Evolutionary conservation across 768 basidiomycete genomes (phyloP), one percentile per base, ranked within the genome.

Genomic region (Russula lepida): DNA sequence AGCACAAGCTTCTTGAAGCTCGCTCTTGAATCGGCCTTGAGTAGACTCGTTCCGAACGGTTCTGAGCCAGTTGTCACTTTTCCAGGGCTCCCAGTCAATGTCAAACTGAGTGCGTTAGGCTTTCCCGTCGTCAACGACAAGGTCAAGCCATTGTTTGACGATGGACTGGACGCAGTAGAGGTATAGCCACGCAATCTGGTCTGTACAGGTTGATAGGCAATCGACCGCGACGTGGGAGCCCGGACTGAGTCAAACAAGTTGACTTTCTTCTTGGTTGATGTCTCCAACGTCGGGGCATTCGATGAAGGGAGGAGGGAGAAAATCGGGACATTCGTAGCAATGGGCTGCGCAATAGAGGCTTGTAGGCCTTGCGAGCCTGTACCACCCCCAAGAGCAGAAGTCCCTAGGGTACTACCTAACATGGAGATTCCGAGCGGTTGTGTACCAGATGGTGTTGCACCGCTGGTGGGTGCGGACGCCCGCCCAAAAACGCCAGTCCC

Each of bases 1-100:
- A 97, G 71, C 39, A 93, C 85, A 60, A 98, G 80, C 70, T 95
- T 95, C 78, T 98, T 98, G 60, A 95, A 91, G 69, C 92, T 95
- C 60, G 87, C 83, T 57, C 86, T 78, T 60, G 74, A 78, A 46
- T 83, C 88, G 67, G 81, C 86, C 6, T 89, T 88, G 52, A 90
- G 72, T 4, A 83, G 77, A 64, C 82, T 85, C 11, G 80, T 74
- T 58, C 81, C 82, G 67, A 89, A 83, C 0, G 79, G 76, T 62
- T 92, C 89, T 4, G 88, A 78, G 1, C 77, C 75, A 11, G 72
- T 66, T 23, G 69, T 52, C 47, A 72, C 71, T 67, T 77, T 77
- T 17, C 60, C 63, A 27, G 60, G 60, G 54, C 73, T 72, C 58
- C 85, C 80, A 6, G 69, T 66, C 25, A 75, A 71, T 66, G 75